A percentile compares a stretch with the other conserved stretches of the same genome.
phyloP scores from a whole-genome alignment of 768 basidiomycete genomes.

The Leccinellum rugosiceps region DNA sequence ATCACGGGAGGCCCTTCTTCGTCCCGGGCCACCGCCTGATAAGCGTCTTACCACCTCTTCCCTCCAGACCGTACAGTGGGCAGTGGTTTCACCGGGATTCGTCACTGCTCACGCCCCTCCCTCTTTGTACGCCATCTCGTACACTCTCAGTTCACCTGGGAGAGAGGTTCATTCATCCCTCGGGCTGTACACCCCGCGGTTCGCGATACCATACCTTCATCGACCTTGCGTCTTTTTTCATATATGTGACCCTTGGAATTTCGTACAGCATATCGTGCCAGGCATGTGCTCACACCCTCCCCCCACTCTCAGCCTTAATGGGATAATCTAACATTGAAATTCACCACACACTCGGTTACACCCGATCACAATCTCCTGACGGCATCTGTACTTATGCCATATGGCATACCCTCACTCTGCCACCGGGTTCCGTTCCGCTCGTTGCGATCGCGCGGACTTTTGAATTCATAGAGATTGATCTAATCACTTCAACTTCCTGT shows the following conservation, averaged over 20 bases:
- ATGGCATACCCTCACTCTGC: conserved; percentile 16
- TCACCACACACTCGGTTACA: conserved; percentile 17
- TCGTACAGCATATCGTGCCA: conserved; percentile 19
- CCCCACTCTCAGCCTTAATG: conserved; percentile 13
- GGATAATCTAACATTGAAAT: conserved; percentile 14
- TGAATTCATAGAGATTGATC: conserved; percentile 19
- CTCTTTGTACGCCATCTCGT: not conserved
- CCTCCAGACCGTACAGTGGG: conserved; percentile 6
- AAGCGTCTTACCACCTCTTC: conserved; percentile 9
- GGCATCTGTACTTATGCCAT: conserved; percentile 26
- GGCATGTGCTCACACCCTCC: conserved; percentile 15
- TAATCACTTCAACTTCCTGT: conserved; percentile 18
- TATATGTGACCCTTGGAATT: conserved; percentile 21
- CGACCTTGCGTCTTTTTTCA: conserved; percentile 10
- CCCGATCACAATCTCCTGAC: conserved; percentile 26
- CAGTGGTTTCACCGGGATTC: conserved; percentile 7
- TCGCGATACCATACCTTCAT: conserved; percentile 7
- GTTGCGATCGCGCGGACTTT: conserved; percentile 26
- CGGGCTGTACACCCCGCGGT: conserved; percentile 6
- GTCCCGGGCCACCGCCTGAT: conserved; percentile 19
- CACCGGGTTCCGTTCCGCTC: conserved; percentile 31
- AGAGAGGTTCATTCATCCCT: not conserved
- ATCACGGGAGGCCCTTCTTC: conserved; percentile 15
- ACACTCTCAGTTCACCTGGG: not conserved
- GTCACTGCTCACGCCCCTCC: not conserved